Conservation (phyloP, 441 rosid genomes). For the Gossypium schwendimanii region DNA sequence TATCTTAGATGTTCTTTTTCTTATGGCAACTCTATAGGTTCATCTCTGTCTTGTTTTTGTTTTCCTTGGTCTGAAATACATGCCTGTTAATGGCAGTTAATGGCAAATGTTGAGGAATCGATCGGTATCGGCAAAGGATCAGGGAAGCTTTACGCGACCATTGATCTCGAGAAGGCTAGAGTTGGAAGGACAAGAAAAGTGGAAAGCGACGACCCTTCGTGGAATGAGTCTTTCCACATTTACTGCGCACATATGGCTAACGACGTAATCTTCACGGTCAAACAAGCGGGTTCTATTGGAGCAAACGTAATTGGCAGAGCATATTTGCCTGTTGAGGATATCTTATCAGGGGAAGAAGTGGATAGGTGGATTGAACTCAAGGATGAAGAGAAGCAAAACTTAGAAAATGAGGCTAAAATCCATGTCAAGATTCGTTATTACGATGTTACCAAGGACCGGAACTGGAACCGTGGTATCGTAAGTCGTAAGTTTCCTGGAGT, state of each 20-base stretch:
- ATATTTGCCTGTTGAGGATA: constrained; percentile 58
- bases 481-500: constrained; percentile 86
- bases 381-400: constrained; percentile 56
- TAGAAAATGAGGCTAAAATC: constrained; percentile 57
- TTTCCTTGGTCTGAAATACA: background rate
- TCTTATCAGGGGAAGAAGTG: constrained; percentile 65
- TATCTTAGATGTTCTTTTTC: background rate
- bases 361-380: constrained; percentile 77
- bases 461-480: constrained; percentile 59
- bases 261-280: constrained; percentile 71
- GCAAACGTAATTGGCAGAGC: constrained; percentile 89
- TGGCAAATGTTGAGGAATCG: constrained; percentile 64
- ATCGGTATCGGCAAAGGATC: constrained; percentile 82
- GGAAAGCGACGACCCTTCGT: constrained; percentile 58
- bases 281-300: constrained; percentile 80
- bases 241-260: constrained; percentile 85
- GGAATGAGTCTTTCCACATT: constrained; percentile 93
- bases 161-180: constrained; percentile 86
- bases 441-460: constrained; percentile 55
- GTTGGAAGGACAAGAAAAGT: constrained; percentile 83
- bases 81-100: background rate
- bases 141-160: constrained; percentile 62
- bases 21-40: background rate
- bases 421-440: constrained; percentile 79
- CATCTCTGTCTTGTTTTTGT: background rate